Base-by-base conservation (phyloP, 2,329 filamentous ascomycete species). In the Fusarium sororula region DNA sequence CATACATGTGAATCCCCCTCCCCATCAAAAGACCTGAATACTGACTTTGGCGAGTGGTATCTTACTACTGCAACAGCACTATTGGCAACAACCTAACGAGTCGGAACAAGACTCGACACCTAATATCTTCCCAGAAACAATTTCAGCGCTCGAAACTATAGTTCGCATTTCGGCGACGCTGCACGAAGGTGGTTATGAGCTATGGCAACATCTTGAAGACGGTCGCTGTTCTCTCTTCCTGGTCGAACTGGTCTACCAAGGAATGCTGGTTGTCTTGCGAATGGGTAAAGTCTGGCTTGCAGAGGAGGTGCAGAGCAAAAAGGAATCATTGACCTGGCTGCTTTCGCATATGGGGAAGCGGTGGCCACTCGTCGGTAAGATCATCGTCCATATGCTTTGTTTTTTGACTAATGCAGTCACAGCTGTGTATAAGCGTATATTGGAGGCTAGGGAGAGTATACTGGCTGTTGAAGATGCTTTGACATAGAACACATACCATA, bases 401-500 rank as follows among this genome's bases (percentile, higher is more conserved):
- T 13, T 8, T 2, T 11, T 15, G 0, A 15, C 50, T 26, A 26
- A 53, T 22, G 0, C 1, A 9, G 4, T 4, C 18, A 4, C 7
- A 54, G 51, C 18, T 4, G 24, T 54, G 2, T 38, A 54, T 18
- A 28, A 28, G 7, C 32, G 32, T 7, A 39, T 39, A 4, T 6
- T 54, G 2, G 51, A 54, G 5, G 35, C 51, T 12, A 54, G 35
- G 24, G 35, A 54, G 14, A 54, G 35, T n/a, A 5, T 54, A 10
- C 20, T 54, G 3, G 35, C 18, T 22, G 24, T 54, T 28, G 24
- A 54, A 22, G 14, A 9, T 38, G 51, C 32, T 17, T 22, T 54
- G 14, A 28, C 7, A 15, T 32, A 53, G n/a, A 3, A 37, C 2
- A 20, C 0, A 24, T 7, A 35, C 8, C 6, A 10, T 11, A 3